These are phyloP conservation scores for Sclerotinia subarctica DNA, from an alignment of 2,329 filamentous ascomycete genomes.

Conservation along the genomic window DNA sequence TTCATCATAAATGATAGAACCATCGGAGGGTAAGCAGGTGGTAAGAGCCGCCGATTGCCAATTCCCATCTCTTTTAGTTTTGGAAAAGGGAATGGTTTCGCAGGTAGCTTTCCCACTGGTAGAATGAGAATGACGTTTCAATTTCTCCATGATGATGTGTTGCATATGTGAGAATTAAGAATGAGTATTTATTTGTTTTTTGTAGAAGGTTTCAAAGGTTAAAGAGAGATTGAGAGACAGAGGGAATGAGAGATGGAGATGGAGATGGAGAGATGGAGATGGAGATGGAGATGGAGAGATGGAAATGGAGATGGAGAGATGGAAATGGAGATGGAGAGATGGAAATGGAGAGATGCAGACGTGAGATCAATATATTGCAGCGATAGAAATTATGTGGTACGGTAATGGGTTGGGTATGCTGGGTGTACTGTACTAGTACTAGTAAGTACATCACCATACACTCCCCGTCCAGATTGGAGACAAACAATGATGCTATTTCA, in stretches of 20 bases:
- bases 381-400: neutral
- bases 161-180: neutral
- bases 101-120: constrained; percentile 15
- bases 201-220: neutral
- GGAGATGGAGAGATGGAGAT: neutral
- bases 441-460: neutral
- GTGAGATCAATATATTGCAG: constrained; percentile 12
- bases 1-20: constrained; percentile 15
- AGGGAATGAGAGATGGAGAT: neutral
- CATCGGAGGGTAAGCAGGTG: constrained; percentile 7
- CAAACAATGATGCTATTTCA: neutral
- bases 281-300: no score
- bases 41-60: constrained; percentile 17
- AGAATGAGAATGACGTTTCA: neutral
- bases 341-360: neutral
- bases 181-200: neutral
- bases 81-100: constrained; percentile 5
- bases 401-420: neutral
- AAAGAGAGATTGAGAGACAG: neutral
- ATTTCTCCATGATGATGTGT: neutral
- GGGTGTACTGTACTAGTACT: no score
- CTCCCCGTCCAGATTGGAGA: no score
- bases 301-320: no score
- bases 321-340: no score
- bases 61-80: constrained; percentile 16